These are phyloP conservation scores for Suillus occidentalis DNA, from an alignment of 768 basidiomycete species.

Conservation along the genomic window DNA sequence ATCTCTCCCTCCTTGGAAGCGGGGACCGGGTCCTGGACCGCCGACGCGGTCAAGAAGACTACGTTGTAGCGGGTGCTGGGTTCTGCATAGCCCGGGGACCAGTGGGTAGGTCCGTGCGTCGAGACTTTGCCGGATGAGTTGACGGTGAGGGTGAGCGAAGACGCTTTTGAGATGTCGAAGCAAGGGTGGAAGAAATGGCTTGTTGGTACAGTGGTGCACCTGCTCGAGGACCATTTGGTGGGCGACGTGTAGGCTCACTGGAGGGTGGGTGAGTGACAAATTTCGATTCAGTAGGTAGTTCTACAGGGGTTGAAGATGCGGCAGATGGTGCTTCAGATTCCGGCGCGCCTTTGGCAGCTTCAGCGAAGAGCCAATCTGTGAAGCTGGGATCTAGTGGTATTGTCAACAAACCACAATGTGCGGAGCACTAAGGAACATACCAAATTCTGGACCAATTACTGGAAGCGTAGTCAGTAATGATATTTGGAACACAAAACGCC, in stretches of 20 bases:
- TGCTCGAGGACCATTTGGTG: conserved; percentile 49
- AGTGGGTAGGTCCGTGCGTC: conserved; percentile 76
- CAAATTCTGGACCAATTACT: conserved; percentile 83
- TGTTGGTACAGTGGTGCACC: conserved; percentile 66
- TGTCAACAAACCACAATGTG: conserved; percentile 1
- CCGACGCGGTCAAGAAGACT: conserved; percentile 86
- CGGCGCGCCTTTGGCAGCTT: conserved; percentile 69
- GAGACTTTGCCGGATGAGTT: conserved; percentile 63
- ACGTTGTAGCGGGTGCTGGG: conserved; percentile 43
- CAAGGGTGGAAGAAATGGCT: conserved; percentile 64
- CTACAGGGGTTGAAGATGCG: conserved; percentile 29
- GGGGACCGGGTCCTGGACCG: conserved; percentile 41
- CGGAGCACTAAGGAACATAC: conserved; percentile 39
- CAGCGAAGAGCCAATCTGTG: conserved; percentile 85
- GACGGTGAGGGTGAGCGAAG: conserved; percentile 65
- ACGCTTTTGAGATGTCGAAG: conserved; percentile 61
- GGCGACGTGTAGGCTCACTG: conserved; percentile 34
- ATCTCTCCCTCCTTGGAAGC: conserved; percentile 47
- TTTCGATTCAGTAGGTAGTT: conserved; percentile 25
- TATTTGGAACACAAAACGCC: conserved; percentile 3
- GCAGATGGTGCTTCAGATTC: conserved; percentile 45
- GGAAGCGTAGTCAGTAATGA: conserved; percentile 17
- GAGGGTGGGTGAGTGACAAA: conserved; percentile 34
- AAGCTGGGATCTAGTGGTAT: conserved; percentile 65
- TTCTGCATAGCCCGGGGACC: conserved; percentile 82